A percentile compares a stretch with the other conserved stretches of the same genome.
Evolutionary conservation across 306 rosid species (phyloP).

Genomic region (Senna tora): DNA sequence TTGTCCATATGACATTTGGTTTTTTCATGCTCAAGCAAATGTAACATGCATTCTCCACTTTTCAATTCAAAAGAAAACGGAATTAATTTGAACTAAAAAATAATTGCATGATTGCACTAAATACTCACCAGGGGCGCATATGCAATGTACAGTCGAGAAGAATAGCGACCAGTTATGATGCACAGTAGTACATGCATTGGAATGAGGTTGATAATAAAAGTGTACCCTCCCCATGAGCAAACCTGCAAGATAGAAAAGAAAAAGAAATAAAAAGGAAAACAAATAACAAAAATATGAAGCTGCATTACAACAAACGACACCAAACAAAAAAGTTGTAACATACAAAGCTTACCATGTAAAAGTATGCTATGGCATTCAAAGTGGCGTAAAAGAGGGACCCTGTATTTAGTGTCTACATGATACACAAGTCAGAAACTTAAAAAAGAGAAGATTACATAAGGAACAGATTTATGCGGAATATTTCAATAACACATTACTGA

Average conservation of each 20-base stretch:
- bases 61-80: conserved; percentile 22
- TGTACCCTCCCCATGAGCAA: conserved; percentile 99
- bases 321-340: conserved; percentile 8
- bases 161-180: conserved; percentile 94
- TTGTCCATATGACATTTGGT: conserved; percentile 25
- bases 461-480: conserved; percentile 35
- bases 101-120: conserved; percentile 17
- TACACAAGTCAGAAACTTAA: conserved; percentile 41
- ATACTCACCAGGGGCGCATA: conserved; percentile 96
- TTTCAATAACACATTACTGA: conserved; percentile 20
- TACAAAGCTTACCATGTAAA: conserved; percentile 80
- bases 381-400: conserved; percentile 96
- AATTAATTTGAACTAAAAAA: conserved; percentile 20
- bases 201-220: conserved; percentile 96
- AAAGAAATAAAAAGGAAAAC: neutral
- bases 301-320: conserved; percentile 22
- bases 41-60: conserved; percentile 15
- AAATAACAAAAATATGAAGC: conserved; percentile 28
- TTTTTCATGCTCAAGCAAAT: conserved; percentile 21
- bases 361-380: conserved; percentile 90
- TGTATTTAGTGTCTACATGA: conserved; percentile 69
- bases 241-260: conserved; percentile 61
- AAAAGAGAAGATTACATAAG: conserved; percentile 24
- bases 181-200: conserved; percentile 98
- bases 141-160: conserved; percentile 92